Base-by-base conservation (phyloP, 1,139 yeast species). In the Geotrichum macrosporum region DNA sequence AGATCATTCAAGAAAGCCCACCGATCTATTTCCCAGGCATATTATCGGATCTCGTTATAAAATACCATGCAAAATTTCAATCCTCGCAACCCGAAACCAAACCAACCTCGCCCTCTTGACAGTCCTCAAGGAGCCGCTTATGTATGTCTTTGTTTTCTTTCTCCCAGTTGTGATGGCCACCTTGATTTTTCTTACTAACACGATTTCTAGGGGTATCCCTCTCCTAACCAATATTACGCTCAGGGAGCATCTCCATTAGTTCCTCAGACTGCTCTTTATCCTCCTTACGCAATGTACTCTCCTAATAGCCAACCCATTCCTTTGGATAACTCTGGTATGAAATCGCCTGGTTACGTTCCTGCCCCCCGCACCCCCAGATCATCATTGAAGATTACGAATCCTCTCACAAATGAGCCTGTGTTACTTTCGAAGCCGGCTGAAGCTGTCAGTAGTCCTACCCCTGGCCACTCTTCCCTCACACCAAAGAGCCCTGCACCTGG, bases 351-450 rank as follows among this genome's bases (percentile, higher is more conserved):
- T n/a, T 35, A 41, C 43, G 26, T 39, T 18, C 50, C 43, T 5
- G 47, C 46, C 10, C 50, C 48, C 20, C 50, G 47, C 27, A 27
- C 43, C 5, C 38, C 51, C n/a, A 46, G 41, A 26, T 42, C 45
- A 37, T 38, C 41, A 10, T 20, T 50, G 27, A 41, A 41, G 35
- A 50, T 50, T 31, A 45, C 47, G 9, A 48, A 50, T 37, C 53
- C 53, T 13, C 41, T 48, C 30, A 50, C 53, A 20, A 35, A 46
- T 22, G 46, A 50, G 42, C 52, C 50, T 13, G 53, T 50, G 12
- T 36, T 40, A 16, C 32, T 50, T 9, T 37, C 39, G 9, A 50
- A 50, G 29, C 35, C 46, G 31, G 44, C 44, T 33, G 45, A 48
- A 13, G 26, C 50, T 12, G 34, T n/a, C 20, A 29, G 35, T 18